These are phyloP conservation scores for Xylariaceae sp. DNA, from an alignment of 2,329 filamentous ascomycete species.

Conservation along the genomic window DNA sequence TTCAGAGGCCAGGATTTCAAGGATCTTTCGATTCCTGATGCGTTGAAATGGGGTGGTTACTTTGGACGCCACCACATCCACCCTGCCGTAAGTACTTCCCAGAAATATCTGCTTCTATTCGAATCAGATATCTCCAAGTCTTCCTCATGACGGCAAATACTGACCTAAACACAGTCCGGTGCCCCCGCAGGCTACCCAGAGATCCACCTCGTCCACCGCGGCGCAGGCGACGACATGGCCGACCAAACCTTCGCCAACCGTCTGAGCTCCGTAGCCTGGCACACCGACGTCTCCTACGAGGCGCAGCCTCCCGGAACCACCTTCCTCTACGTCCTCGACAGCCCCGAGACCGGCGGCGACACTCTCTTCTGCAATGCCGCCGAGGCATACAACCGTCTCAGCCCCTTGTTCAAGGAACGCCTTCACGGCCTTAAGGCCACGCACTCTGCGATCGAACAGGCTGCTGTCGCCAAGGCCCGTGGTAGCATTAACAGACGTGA, in stretches of 20 bases:
- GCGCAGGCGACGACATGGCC: conserved; percentile 57
- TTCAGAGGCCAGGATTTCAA: conserved; percentile 73
- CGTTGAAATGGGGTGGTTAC: conserved; percentile 64
- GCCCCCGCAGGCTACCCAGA: conserved; percentile 68
- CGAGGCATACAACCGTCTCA: conserved; percentile 76
- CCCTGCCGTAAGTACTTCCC: conserved; percentile 44
- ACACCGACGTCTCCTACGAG: conserved; percentile 85
- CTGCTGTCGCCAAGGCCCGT: conserved; percentile 58
- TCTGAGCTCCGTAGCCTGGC: conserved; percentile 81
- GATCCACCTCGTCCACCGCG: conserved; percentile 72
- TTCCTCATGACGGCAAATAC: not conserved
- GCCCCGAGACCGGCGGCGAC: conserved; percentile 73
- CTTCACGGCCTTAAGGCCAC: conserved; percentile 75
- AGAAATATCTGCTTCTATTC: not conserved
- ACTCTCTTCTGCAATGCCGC: conserved; percentile 77
- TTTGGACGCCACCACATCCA: conserved; percentile 81
- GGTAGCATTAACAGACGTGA: conserved; percentile 70
- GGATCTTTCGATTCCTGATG: conserved; percentile 63
- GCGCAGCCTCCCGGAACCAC: conserved; percentile 84
- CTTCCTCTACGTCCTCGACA: conserved; percentile 83
- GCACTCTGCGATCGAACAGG: conserved; percentile 80
- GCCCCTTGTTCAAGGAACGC: conserved; percentile 70
- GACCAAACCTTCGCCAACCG: conserved; percentile 57
- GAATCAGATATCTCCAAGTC: not conserved
- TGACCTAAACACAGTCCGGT: conserved; percentile 45